Base-by-base conservation (phyloP, 192 early-diverging fungal species). In the Linnemannia schmuckeri region DNA sequence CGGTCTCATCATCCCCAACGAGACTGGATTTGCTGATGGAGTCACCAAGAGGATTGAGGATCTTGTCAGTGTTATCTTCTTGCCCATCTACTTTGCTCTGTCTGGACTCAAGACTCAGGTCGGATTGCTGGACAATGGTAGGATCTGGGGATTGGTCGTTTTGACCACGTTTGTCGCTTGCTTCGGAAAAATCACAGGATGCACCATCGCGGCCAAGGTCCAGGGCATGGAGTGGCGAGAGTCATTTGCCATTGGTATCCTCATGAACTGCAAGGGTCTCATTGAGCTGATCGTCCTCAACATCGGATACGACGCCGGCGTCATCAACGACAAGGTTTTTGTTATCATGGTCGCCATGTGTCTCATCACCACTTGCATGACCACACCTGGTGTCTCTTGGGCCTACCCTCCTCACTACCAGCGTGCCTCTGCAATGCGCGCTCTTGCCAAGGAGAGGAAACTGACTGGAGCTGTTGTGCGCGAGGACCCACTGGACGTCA, bases 271-370 rank as follows among this genome's bases (percentile, higher is more conserved):
- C 82, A 98, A 98, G 89, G 97, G 96, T 57, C 91, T 99, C 38
- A 97, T 99, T 10, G 98, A 99, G 89, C 91, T 99, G 9, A 98
- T 98, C 74, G 97, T 99, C 37, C 92, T 99, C 13, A 99, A 99
- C 88, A 93, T 99, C 77, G 97, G 98, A 24, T 90, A 95, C 78
- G 89, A 96, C 41, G 96, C 97, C 0, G 93, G 94, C 17, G 96
- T 98, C 42, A 94, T 99, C 70, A 94, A 95, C 75, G 92, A 52
- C 61, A 85, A 81, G 78, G 82, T 91, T 55, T 92, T 92, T 82
- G 90, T 88, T 10, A 92, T 93, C 72, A 88, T 93, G 90, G 88
- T 91, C 22, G 86, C 90, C 10, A 91, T 91, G 90, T 88, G 88
- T 18, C 79, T 98, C 55, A 90, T 95, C 1, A 99, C 97, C 0